These are phyloP conservation scores for Lepidium sativum DNA, from an alignment of 345 rosid species.

Conservation along the genomic window DNA sequence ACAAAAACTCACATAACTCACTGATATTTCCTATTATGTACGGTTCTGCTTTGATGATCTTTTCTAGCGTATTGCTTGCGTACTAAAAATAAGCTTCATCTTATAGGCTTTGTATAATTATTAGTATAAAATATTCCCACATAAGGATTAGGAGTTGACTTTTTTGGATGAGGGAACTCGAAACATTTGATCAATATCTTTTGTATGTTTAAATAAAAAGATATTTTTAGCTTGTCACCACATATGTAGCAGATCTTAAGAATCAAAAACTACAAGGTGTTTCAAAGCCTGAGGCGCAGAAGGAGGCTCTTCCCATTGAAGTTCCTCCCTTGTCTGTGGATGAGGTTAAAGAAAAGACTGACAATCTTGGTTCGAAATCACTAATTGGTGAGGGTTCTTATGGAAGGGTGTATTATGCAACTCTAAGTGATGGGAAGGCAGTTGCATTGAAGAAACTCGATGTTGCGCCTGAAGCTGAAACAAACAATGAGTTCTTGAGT, in stretches of 20 bases:
- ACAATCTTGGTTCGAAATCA: slow-evolving; percentile 76
- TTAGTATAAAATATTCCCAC: not conserved
- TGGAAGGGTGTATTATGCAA: slow-evolving; percentile 82
- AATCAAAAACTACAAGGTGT: slow-evolving; percentile 43
- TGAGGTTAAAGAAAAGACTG: slow-evolving; percentile 76
- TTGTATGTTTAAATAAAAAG: no score
- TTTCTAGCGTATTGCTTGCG: not conserved
- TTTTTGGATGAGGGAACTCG: not conserved
- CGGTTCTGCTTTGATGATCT: not conserved
- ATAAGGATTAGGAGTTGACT: not conserved
- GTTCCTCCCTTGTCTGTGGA: slow-evolving; percentile 70
- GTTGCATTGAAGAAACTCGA: slow-evolving; percentile 88
- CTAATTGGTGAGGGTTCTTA: slow-evolving; percentile 90
- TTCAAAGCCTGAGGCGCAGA: slow-evolving; percentile 50
- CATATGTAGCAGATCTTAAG: slow-evolving; percentile 38
- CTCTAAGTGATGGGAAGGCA: slow-evolving; percentile 48
- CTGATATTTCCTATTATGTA: not conserved
- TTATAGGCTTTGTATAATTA: not conserved
- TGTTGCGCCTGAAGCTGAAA: slow-evolving; percentile 65
- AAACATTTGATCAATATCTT: not conserved
- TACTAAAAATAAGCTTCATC: not conserved
- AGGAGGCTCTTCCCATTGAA: slow-evolving; percentile 64
- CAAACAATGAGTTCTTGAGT: slow-evolving; percentile 59
- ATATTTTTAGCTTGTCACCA: not conserved
- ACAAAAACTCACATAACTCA: not conserved